These are phyloP conservation scores for Cordyceps militaris DNA, from an alignment of 2,329 filamentous ascomycete genomes.

Conservation along the genomic window DNA sequence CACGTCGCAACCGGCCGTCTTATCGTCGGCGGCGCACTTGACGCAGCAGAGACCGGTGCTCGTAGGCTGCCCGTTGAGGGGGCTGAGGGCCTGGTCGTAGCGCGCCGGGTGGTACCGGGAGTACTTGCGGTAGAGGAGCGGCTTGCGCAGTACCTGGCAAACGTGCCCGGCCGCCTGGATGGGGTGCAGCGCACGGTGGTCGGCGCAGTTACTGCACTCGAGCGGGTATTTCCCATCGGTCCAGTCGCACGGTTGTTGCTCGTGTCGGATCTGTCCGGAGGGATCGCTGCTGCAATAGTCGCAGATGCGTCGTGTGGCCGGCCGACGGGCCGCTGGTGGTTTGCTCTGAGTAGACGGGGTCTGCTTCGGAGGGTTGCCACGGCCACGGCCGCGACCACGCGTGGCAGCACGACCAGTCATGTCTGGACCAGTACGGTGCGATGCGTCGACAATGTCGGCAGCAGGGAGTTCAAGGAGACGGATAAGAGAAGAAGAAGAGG, in stretches of 20 bases:
- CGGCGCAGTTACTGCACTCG: constrained; percentile 23
- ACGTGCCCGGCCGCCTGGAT: background rate
- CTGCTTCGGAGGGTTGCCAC: background rate
- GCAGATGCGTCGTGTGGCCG: constrained; percentile 8
- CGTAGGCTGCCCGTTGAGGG: background rate
- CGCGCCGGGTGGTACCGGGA: constrained; percentile 13
- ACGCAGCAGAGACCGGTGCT: constrained; percentile 16
- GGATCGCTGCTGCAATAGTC: constrained; percentile 15
- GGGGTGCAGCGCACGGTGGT: constrained; percentile 15
- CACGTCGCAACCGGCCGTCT: constrained; percentile 18
- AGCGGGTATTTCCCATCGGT: constrained; percentile 10
- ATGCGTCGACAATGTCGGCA: background rate
- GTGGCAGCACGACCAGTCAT: background rate
- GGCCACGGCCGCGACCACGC: background rate
- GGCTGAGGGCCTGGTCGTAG: constrained; percentile 6
- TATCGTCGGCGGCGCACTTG: constrained; percentile 13
- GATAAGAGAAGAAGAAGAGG: too few species aligned
- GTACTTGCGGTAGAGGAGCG: constrained; percentile 15
- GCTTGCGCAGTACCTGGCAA: constrained; percentile 13
- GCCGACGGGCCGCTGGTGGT: background rate
- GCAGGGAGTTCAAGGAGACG: too few species aligned
- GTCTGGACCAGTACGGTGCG: background rate
- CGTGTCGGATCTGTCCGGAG: constrained; percentile 5
- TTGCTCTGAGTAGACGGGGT: background rate
- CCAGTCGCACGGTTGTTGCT: constrained; percentile 14